These are phyloP conservation scores for Crithidia acanthocephali DNA, from an alignment of 208 protist genomes.

Conservation along the genomic window DNA sequence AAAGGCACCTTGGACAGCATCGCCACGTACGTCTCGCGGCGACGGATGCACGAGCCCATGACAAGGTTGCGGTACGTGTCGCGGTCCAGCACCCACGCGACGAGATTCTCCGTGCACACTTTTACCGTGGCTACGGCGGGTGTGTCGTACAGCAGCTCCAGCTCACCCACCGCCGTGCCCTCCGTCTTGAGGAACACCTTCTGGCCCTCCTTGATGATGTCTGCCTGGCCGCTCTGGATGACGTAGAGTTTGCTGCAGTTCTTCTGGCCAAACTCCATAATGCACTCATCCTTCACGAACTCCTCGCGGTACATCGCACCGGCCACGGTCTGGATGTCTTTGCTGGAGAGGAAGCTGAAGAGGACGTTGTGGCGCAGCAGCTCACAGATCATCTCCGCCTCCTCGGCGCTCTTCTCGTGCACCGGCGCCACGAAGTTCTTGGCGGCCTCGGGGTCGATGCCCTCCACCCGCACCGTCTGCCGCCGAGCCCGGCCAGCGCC, in stretches of 20 bases:
- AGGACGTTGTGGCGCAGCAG: slow-evolving; percentile 88
- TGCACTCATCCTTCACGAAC: slow-evolving; percentile 78
- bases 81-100: slow-evolving; percentile 90
- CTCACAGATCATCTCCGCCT: slow-evolving; percentile 74
- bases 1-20: slow-evolving; percentile 84
- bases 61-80: slow-evolving; percentile 92
- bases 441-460: slow-evolving; percentile 84
- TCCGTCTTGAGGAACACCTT: slow-evolving; percentile 91
- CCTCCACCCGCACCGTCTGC: slow-evolving; percentile 80
- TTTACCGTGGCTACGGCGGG: slow-evolving; percentile 85
- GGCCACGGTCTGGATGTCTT: slow-evolving; percentile 72
- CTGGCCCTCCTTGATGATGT: slow-evolving; percentile 90
- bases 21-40: slow-evolving; percentile 78
- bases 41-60: slow-evolving; percentile 87
- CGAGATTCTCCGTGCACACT: slow-evolving; percentile 71
- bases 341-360: slow-evolving; percentile 80
- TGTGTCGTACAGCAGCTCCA: slow-evolving; percentile 93
- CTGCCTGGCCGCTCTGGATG: slow-evolving; percentile 78
- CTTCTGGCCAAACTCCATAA: slow-evolving; percentile 75
- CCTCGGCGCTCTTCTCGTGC: slow-evolving; percentile 79
- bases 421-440: slow-evolving; percentile 81
- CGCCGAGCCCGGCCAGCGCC: slow-evolving; percentile 71
- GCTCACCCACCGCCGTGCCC: slow-evolving; percentile 85
- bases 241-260: slow-evolving; percentile 90
- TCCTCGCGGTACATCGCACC: slow-evolving; percentile 81